Evolutionary conservation across 352 stramenopile species (phyloP).

Genomic region (Thalassiosira sp.): DNA sequence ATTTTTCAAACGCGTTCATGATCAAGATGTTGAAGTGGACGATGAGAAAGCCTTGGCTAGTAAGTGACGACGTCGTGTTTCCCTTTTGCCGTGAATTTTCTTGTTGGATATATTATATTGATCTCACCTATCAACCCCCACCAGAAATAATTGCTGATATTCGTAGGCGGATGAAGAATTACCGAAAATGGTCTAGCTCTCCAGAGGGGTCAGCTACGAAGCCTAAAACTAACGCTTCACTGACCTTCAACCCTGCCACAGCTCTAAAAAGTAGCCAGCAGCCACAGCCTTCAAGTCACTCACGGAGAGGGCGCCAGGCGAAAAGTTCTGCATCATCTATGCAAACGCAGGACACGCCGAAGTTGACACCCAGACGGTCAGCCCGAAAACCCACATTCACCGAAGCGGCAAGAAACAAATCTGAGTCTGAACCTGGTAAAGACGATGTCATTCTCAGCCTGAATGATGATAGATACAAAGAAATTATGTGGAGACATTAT

Average conservation of each 20-base stretch:
- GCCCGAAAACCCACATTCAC: slow-evolving; percentile 6
- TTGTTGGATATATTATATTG: slow-evolving; percentile 2
- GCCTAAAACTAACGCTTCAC: background rate
- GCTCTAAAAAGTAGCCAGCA: slow-evolving; percentile 1
- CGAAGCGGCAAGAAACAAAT: slow-evolving; percentile 15
- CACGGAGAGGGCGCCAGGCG: slow-evolving; percentile 1
- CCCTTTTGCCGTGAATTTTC: background rate
- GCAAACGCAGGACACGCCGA: background rate
- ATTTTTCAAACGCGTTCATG: slow-evolving; percentile 37
- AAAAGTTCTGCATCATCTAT: background rate
- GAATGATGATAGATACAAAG: slow-evolving; percentile 30
- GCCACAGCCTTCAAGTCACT: background rate
- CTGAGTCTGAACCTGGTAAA: background rate
- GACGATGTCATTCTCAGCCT: slow-evolving; percentile 36
- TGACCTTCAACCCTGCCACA: background rate
- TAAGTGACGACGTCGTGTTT: slow-evolving; percentile 9
- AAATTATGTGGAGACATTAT: slow-evolving; percentile 33
- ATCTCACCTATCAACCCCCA: slow-evolving; percentile 8
- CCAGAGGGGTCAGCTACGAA: slow-evolving; percentile 4
- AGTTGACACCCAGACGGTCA: slow-evolving; percentile 7
- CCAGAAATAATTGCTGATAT: slow-evolving; percentile 45
- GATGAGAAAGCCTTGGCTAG: slow-evolving; percentile 35
- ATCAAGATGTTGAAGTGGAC: slow-evolving; percentile 30
- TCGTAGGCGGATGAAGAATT: slow-evolving; percentile 30
- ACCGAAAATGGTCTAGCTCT: slow-evolving; percentile 21